Conservation (phyloP, 768 basidiomycete species). For the Ephemerocybe angulata region DNA sequence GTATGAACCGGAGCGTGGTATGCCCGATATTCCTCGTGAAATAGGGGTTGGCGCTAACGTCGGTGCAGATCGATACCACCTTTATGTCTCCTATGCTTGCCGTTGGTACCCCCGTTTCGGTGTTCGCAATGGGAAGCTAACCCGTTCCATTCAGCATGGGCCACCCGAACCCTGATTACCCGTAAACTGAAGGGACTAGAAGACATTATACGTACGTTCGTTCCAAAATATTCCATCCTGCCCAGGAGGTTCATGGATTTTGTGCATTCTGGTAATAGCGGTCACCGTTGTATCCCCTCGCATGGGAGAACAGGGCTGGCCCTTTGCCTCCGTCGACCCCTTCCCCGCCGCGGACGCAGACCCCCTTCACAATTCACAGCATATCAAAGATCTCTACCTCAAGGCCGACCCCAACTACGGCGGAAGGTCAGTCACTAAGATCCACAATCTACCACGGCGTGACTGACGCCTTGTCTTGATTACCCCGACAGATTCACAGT, state of each 20-base stretch:
- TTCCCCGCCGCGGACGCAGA: conserved; percentile 78
- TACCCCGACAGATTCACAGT: conserved; percentile 67
- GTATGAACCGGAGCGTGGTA: conserved; percentile 71
- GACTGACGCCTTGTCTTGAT: conserved; percentile 24
- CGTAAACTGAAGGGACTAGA: conserved; percentile 92
- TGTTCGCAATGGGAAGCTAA: conserved; percentile 1
- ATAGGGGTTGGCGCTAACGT: conserved; percentile 1
- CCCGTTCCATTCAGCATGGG: conserved; percentile 65
- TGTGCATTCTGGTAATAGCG: conserved; percentile 37
- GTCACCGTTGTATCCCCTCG: conserved; percentile 81
- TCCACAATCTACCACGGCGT: neutral
- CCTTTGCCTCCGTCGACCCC: conserved; percentile 66
- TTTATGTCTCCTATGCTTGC: conserved; percentile 85
- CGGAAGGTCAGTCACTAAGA: conserved; percentile 48
- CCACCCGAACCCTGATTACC: conserved; percentile 83
- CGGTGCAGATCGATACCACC: conserved; percentile 75
- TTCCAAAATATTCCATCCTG: too few relatives aligned
- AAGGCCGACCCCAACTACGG: conserved; percentile 66
- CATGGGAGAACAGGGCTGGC: conserved; percentile 85
- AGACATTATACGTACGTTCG: conserved; percentile 67
- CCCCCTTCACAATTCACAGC: conserved; percentile 60
- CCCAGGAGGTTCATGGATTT: conserved; percentile 10
- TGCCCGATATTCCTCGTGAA: conserved; percentile 17
- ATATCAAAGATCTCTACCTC: conserved; percentile 85
- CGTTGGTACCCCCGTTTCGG: conserved; percentile 46